Evolutionary conservation across 2,329 filamentous ascomycete species (phyloP).

Genomic region (Orbilia javanica): DNA sequence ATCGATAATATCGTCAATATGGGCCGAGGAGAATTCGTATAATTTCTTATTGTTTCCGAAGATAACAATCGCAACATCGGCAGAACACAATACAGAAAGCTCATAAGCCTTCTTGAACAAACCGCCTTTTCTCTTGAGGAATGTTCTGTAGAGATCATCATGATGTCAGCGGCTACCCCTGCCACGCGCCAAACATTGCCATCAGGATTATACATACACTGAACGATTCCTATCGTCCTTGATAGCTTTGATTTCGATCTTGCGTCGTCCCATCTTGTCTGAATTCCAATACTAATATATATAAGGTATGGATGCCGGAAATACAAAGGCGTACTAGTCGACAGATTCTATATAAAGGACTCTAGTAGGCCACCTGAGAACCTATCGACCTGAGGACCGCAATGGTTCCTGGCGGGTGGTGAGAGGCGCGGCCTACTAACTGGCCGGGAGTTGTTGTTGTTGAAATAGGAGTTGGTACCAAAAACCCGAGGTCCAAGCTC

Average conservation of each 20-base stretch:
- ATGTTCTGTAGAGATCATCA: constrained; percentile 74
- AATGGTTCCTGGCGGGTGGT: constrained; percentile 5
- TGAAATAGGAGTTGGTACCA: not conserved
- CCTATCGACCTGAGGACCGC: constrained; percentile 8
- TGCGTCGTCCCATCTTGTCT: constrained; percentile 87
- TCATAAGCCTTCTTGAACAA: constrained; percentile 99
- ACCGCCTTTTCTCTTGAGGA: constrained; percentile 97
- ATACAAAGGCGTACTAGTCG: not conserved
- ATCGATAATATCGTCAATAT: constrained; percentile 90
- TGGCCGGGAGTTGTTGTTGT: constrained; percentile 2
- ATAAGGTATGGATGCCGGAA: constrained; percentile 4
- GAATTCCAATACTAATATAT: not conserved
- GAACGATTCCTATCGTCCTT: constrained; percentile 98
- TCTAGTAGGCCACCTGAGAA: not conserved
- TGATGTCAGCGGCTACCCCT: constrained; percentile 5
- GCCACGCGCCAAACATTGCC: not conserved
- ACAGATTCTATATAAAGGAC: constrained; percentile 5
- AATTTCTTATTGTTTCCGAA: constrained; percentile 99
- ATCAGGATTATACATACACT: constrained; percentile 77
- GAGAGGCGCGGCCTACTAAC: constrained; percentile 10
- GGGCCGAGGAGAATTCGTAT: constrained; percentile 94
- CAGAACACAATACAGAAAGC: constrained; percentile 95
- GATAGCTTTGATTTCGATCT: constrained; percentile 99
- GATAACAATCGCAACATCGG: constrained; percentile 98
- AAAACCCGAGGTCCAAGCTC: not conserved